phyloP scores from a whole-genome alignment of 352 stramenopile genomes.

The Pythium guiyangense region DNA sequence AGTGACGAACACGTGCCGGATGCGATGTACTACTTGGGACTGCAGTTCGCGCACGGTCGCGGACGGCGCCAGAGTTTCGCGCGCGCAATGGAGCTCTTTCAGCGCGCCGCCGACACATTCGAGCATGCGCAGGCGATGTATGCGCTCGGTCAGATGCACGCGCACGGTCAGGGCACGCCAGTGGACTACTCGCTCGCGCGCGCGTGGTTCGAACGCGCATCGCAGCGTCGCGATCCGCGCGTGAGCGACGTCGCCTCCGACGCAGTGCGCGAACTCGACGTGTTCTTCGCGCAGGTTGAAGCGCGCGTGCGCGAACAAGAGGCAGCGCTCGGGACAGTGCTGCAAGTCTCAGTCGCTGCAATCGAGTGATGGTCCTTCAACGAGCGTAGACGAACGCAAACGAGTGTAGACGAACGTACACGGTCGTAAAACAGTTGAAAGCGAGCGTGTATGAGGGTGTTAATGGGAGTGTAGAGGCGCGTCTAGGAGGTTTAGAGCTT shows the following conservation, averaged over 20 bases:
- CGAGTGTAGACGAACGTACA: neutral
- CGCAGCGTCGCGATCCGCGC: slow-evolving; percentile 21
- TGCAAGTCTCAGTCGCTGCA: slow-evolving; percentile 35
- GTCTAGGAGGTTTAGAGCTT: neutral
- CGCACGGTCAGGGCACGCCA: slow-evolving; percentile 21
- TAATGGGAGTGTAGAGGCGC: too few relatives aligned
- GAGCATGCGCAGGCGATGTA: slow-evolving; percentile 45
- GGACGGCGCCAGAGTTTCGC: slow-evolving; percentile 33
- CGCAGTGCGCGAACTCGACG: slow-evolving; percentile 31
- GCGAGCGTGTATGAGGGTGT: neutral
- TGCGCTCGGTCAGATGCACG: slow-evolving; percentile 44
- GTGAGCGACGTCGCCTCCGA: slow-evolving; percentile 17
- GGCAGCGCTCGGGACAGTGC: slow-evolving; percentile 29
- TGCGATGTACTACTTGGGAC: slow-evolving; percentile 48
- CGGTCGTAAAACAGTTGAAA: neutral
- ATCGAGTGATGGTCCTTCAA: slow-evolving; percentile 22
- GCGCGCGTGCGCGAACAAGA: slow-evolving; percentile 37
- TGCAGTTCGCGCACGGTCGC: slow-evolving; percentile 40
- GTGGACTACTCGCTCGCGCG: slow-evolving; percentile 43
- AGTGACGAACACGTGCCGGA: slow-evolving; percentile 24
- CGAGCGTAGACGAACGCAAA: neutral
- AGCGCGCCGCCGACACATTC: slow-evolving; percentile 24
- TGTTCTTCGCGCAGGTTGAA: slow-evolving; percentile 37
- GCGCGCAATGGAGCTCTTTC: slow-evolving; percentile 28
- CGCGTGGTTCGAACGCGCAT: slow-evolving; percentile 40